Evolutionary conservation across 306 rosid genomes (phyloP).

Genomic region (Fragaria ananassa): DNA sequence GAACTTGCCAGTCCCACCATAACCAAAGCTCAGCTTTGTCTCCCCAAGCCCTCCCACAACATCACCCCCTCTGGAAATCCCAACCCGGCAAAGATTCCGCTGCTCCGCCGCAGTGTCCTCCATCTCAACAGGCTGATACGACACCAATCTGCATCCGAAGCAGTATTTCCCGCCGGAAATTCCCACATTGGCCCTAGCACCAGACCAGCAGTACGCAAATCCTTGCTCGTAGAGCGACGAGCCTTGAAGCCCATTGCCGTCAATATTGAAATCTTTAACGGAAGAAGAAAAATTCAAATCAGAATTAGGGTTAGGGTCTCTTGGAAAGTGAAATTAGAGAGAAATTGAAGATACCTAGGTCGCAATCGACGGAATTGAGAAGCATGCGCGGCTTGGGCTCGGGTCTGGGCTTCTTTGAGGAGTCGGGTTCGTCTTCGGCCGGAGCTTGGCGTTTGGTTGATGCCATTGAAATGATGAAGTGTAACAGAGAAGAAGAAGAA

Average conservation of each 20-base stretch:
- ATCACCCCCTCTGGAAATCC: slow-evolving; percentile 50
- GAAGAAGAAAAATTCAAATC: background rate
- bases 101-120: slow-evolving; percentile 35
- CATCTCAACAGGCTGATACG: slow-evolving; percentile 35
- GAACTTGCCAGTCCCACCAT: slow-evolving; percentile 47
- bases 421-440: background rate
- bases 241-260: slow-evolving; percentile 34
- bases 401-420: slow-evolving; percentile 19
- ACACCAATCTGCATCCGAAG: slow-evolving; percentile 47
- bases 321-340: background rate
- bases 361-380: slow-evolving; percentile 39
- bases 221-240: slow-evolving; percentile 45
- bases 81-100: slow-evolving; percentile 48
- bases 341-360: slow-evolving; percentile 27
- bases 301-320: background rate
- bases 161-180: slow-evolving; percentile 51
- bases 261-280: slow-evolving; percentile 41
- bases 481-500: background rate
- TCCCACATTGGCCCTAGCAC: slow-evolving; percentile 49
- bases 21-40: slow-evolving; percentile 47
- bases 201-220: slow-evolving; percentile 67
- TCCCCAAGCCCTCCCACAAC: slow-evolving; percentile 53
- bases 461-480: slow-evolving; percentile 19
- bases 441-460: slow-evolving; percentile 17
- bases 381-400: slow-evolving; percentile 2